Evolutionary conservation across 2,329 filamentous ascomycete genomes (phyloP), one percentile per base, ranked within the genome.

Genomic region (Leptodontidium sp.): DNA sequence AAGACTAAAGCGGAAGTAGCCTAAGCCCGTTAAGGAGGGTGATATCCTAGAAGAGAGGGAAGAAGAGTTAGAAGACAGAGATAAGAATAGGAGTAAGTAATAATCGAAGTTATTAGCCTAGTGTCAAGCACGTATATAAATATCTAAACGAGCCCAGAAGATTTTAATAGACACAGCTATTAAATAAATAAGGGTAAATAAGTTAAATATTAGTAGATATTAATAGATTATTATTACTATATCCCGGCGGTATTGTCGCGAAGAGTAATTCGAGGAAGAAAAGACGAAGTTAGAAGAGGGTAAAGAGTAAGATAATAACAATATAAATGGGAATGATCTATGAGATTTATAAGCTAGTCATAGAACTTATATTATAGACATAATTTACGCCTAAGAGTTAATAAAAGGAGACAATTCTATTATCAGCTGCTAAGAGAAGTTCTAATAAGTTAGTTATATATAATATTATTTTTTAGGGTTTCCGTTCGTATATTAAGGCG

Each of bases 401-500:
- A 14, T 45, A 45, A 45, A 45, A 45, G 40, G 15, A 4, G 40
- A 12, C 11, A 45, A 17, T 12, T 45, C 11, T 3, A 14, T 12
- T 14, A 14, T 49, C 9, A 50, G 9, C 15, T 50, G n/a, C 47
- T 21, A 21, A 2, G 17, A 50, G n/a, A 50, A 50, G 47, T 50
- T 50, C 15, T 9, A 24, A n/a, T 9, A 9, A n/a, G n/a, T 50
- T 21, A 50, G 47, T 9, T 26, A 68, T 32, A 29, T 65, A 52
- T 68, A 24, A 52, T 26, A 68, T 64, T 68, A 26, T 64, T 64
- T 61, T 50, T 68, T 64, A 45, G 45, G 64, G 64, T 66, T 66
- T 66, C 40, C 47, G 57, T 66, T 21, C 24, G 64, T 32, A 61
- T 55, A 61, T 45, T n/a, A 68, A 45, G 66, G 66, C 6, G 52